Evolutionary conservation across 164 flowering plant species (phyloP), one percentile per base, ranked within the genome.

Genomic region (Vitis rupestris): DNA sequence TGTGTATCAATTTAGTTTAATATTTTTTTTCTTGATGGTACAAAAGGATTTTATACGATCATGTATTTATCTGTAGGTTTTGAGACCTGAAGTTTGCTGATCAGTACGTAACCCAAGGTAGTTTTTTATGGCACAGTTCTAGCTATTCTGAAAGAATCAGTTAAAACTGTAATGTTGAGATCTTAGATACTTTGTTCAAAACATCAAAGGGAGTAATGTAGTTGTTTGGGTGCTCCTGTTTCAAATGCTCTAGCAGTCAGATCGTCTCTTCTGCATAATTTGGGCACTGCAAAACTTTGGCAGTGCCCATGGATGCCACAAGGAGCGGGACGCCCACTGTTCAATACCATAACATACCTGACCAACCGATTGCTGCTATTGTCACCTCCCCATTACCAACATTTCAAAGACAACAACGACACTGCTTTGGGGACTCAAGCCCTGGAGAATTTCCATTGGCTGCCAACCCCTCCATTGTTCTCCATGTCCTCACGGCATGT

Each of bases 221-320:
- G 65, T 69, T 52, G 56, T 68, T 59, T 37, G 14, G 61, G 10
- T 30, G 15, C 59, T 31, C 66, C 19, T 65, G 29, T 70, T 70
- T 56, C 1, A 29, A 49, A 51, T 72, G 50, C 47, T 12, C 68
- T 60, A 80, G 59, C 61, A 65, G 78, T 78, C 59, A 71, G 63
- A 69, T 61, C 64, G 29, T 70, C 69, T 64, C 12, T 9, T 47
- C 60, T 67, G 77, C 71, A 51, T 59, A 74, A 74, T 58, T 77
- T 58, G 90, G 91, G 92, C 92, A 85, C 91, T 91, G 91, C 90
- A 73, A 68, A 10, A 16, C 5, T 60, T n/a, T 66, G 51, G 88
- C 89, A 81, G 95, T 87, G 96, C 94, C 94, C 88, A 96, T 96
- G 99, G 99, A 92, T 67, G 93, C 97, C 82, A 85, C 98, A n/a